Evolutionary conservation across 345 rosid species (phyloP).

Genomic region (Rubroshorea leprosula): DNA sequence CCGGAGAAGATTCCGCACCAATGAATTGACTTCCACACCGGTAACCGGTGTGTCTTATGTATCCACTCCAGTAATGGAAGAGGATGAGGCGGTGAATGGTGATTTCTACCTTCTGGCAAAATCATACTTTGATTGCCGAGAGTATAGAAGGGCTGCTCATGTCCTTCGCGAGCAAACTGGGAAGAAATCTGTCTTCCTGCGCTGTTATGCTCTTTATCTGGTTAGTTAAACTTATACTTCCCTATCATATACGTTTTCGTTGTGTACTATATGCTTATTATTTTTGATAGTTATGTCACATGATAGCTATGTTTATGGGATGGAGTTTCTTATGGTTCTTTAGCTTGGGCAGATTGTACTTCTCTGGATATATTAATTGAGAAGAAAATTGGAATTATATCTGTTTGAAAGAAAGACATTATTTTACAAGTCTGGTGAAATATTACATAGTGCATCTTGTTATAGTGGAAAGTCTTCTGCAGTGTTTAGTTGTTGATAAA

Average conservation of each 20-base stretch:
- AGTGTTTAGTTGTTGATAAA: too few species aligned
- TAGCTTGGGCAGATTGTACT: neutral
- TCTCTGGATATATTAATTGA: neutral
- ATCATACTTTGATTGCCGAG: constrained; percentile 83
- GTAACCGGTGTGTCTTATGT: constrained; percentile 58
- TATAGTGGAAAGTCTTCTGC: neutral
- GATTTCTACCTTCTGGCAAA: constrained; percentile 89
- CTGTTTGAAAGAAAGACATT: neutral
- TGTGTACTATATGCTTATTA: neutral
- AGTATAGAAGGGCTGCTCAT: constrained; percentile 81
- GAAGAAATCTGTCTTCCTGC: constrained; percentile 79
- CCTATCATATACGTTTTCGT: neutral
- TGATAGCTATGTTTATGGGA: neutral
- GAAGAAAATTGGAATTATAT: neutral
- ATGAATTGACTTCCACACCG: constrained; percentile 68
- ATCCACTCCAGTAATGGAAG: constrained; percentile 77
- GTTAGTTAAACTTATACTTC: constrained; percentile 39
- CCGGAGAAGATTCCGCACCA: constrained; percentile 74
- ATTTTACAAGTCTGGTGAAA: neutral
- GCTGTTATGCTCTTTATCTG: constrained; percentile 89
- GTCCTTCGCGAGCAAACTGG: constrained; percentile 72
- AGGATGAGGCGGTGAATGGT: constrained; percentile 68
- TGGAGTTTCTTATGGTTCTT: neutral
- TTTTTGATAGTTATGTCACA: constrained; percentile 2
- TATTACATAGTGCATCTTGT: neutral